Base-by-base conservation (phyloP, 257 asterid genomes). In the Petunia axillaris region DNA sequence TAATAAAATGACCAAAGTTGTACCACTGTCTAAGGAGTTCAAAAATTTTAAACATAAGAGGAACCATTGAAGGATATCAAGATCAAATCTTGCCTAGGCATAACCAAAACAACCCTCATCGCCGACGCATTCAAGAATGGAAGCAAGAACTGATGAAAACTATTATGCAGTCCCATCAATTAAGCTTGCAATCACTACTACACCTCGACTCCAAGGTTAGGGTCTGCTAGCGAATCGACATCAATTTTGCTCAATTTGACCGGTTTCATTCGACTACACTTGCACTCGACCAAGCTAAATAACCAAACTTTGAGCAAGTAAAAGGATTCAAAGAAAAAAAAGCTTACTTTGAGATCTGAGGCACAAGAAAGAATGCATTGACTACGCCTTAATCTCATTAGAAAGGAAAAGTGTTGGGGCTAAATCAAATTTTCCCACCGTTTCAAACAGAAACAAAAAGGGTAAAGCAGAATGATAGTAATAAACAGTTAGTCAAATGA, bases 341-440 rank as follows among this genome's bases (percentile, higher is more conserved):
- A 81, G 84, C 90, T 88, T 90, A 93, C 97, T 87, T 87, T 87
- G 71, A 82, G 90, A 74, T 86, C 87, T 84, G 92, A 91, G 62
- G 97, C 90, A 88, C 96, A 93, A 85, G 94, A 93, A 82, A 90
- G 96, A 16, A 89, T 89, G 87, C 85, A 93, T 83, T 87, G 91
- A 77, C 91, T 87, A 79, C 85, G 86, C 89, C 93, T 90, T 83
- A 91, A 89, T 89, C 90, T 89, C 96, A 93, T 89, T 85, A 85
- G 85, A 84, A 50, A 8, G 4, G 82, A 82, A 75, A 79, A 80
- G 76, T 82, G 77, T 57, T 57, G 80, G 75, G 80, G 25, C 25
- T 25, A 87, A 70, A 78, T 85, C 81, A 85, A 71, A 82, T 82
- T 64, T 85, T 64, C 83, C 63, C 77, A 76, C 73, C 70, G 81